Evolutionary conservation across 768 basidiomycete genomes (phyloP).

Genomic region (Glaciozyma martinii): DNA sequence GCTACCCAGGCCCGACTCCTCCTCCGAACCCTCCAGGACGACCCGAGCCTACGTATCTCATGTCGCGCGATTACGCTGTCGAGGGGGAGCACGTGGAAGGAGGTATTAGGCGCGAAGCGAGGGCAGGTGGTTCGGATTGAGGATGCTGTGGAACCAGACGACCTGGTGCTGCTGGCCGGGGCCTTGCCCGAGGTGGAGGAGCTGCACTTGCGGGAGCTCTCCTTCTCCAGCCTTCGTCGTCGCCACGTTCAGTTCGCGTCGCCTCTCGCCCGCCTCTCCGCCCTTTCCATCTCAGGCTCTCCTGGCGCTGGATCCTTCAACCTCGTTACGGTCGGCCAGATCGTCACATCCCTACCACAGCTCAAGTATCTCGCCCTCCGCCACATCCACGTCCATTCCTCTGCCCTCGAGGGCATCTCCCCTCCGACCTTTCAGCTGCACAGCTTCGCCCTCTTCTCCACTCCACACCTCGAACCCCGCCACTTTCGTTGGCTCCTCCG

Average conservation of each 20-base stretch:
- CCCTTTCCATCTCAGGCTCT: slow-evolving; percentile 5
- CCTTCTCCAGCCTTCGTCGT: slow-evolving; percentile 3
- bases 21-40: too few species aligned
- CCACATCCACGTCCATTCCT: neutral
- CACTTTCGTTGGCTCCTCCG: slow-evolving; percentile 21
- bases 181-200: neutral
- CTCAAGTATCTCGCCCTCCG: slow-evolving; percentile 9
- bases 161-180: slow-evolving; percentile 10
- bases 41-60: too few species aligned
- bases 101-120: neutral
- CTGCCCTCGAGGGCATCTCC: slow-evolving; percentile 11
- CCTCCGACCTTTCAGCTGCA: neutral
- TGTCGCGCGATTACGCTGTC: too few species aligned
- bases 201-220: neutral
- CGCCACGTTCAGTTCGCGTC: slow-evolving; percentile 13
- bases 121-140: neutral
- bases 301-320: slow-evolving; percentile 16
- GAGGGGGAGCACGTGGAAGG: too few species aligned
- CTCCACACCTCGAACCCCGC: neutral
- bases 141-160: slow-evolving; percentile 10
- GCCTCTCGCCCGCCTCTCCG: neutral
- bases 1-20: too few species aligned
- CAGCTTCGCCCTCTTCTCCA: slow-evolving; percentile 7
- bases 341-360: slow-evolving; percentile 8
- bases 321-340: slow-evolving; percentile 18